Base-by-base conservation (phyloP, 1,284 basidiomycete species). In the Ustilago loliicola region DNA sequence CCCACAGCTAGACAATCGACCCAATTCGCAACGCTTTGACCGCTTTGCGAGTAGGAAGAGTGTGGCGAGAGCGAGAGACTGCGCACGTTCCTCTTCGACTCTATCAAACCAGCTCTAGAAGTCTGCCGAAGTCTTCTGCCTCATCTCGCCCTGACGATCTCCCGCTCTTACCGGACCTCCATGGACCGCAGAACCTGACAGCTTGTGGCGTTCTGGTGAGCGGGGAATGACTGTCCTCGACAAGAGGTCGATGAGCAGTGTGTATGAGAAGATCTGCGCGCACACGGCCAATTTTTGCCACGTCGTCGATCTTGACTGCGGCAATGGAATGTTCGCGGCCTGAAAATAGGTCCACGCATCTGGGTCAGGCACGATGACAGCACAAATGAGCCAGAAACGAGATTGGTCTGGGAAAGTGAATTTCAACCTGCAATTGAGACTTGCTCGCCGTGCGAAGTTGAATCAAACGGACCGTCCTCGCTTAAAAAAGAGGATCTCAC, bases 81-180 rank as follows among this genome's bases (percentile, higher is more conserved):
- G 48, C 54, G 54, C 61, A 64, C 61, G 61, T 64, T 64, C 61
- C 54, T 57, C 36, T 57, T 51, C n/a, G 15, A 50, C 2, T 11
- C 32, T 5, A 34, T 8, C 23, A 50, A 17, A 13, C n/a, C 15
- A 50, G 27, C 48, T n/a, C 34, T 36, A 7, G 34, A 36, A 36
- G 34, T 45, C 42, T 7, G 25, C 21, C 21, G 1, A 40, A 8
- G 45, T 21, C 10, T 50, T 15, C 25, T 50, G n/a, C 11, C 21
- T 45, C 17, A 21, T 10, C 42, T 21, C n/a, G 21, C 21, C 42
- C 21, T 15, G 6, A 9, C 42, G n/a, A 21, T 40, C 38, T 40
- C 17, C 17, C 38, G 17, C 10, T 19, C 10, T 47, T 47, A 19
- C 27, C 29, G 10, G 25, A 29, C 9, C 27, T 34, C 30, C n/a